Evolutionary conservation across 148 eudicot species (phyloP).

Genomic region (Limonium bicolor): DNA sequence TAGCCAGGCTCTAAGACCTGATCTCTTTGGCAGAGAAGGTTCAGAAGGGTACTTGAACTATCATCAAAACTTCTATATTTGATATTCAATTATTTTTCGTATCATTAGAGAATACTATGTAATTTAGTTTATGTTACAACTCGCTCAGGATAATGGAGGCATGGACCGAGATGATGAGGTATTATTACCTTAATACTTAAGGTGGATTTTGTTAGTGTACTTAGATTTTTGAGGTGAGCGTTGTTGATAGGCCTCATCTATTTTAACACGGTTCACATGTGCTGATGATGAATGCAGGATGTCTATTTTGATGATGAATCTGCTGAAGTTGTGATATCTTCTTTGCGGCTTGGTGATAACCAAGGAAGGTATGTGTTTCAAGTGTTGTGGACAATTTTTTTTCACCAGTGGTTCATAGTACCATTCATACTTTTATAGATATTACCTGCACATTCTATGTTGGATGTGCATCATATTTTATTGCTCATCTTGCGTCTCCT

Average conservation of each 20-base stretch:
- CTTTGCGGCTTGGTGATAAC: constrained; percentile 88
- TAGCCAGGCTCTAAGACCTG: constrained; percentile 48
- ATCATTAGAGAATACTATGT: too few species aligned
- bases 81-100: too few species aligned
- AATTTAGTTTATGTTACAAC: too few species aligned
- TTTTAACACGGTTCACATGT: not conserved
- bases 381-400: too few species aligned
- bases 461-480: not conserved
- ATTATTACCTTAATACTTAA: constrained; percentile 7
- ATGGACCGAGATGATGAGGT: constrained; percentile 88
- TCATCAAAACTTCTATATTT: too few species aligned
- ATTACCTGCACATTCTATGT: not conserved
- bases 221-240: too few species aligned
- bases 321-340: constrained; percentile 95
- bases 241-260: too few species aligned
- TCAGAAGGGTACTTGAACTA: too few species aligned
- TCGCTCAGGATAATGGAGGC: constrained; percentile 65
- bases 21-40: constrained; percentile 3
- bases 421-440: not conserved
- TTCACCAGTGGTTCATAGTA: not conserved
- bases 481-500: constrained; percentile 1
- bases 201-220: not conserved
- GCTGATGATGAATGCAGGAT: constrained; percentile 36
- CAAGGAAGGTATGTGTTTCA: constrained; percentile 75
- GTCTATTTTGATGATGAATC: constrained; percentile 92